Evolutionary conservation across 352 stramenopile species (phyloP), one percentile per base, ranked within the genome.

Genomic region (Pythium rhizo-oryzae): DNA sequence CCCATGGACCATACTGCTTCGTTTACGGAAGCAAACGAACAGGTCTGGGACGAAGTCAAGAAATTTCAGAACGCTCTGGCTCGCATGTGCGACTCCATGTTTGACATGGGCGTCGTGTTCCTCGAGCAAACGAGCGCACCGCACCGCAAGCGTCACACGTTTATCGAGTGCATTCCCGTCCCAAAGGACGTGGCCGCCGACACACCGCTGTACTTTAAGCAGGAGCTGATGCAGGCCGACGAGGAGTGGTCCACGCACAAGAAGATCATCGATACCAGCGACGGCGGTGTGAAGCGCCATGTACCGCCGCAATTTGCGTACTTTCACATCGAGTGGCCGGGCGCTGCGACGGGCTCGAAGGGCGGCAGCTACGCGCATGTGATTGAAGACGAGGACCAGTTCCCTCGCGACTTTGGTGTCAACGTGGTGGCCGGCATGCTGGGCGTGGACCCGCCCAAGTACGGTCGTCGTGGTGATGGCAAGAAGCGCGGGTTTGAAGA

Each of bases 151-250:
- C 76, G 81, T 12, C 88, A 96, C 30, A 94, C 85, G 4, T 39
- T 80, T 41, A 89, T 94, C 46, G 86, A 94, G 61, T 96, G 88
- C 60, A 90, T 96, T 62, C 86, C 88, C 8, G 80, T 96, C 23
- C 81, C 86, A 1, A 75, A 67, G 12, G 77, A 88, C 2, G 41
- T 94, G 30, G 85, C 78, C 8, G 46, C 83, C 23, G 85, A 93
- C 62, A 83, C 77, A 25, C 84, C 88, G 21, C 55, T 96, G 57
- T 94, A 90, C 50, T 93, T 96, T 62, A 94, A 92, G 73, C 88
- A 96, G 62, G 88, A 93, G 51, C 73, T 96, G 12, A 69, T 89
- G 74, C 80, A 94, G 30, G 84, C 78, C 4, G 80, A 92, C 63
- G 79, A 85, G 44, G 87, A 93, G 62, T 96, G 86, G 86, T 73